Evolutionary conservation across 2,329 filamentous ascomycete genomes (phyloP).

Genomic region (Colletotrichum aenigma): DNA sequence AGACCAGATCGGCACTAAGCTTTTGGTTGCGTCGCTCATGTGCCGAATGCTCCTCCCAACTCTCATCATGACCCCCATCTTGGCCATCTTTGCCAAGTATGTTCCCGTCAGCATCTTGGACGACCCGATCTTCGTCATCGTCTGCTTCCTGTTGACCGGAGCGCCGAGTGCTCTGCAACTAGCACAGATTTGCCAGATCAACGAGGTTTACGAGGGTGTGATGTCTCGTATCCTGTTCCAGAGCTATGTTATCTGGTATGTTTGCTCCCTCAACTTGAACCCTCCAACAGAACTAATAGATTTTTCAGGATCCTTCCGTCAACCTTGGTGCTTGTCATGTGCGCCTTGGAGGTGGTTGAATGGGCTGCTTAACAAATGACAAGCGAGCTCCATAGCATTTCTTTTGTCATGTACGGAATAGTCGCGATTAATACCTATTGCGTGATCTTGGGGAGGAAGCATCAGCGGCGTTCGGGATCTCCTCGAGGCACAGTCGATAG

Average conservation of each 20-base stretch:
- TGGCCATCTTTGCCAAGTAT: slow-evolving; percentile 88
- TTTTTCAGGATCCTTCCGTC: slow-evolving; percentile 82
- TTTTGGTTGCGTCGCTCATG: slow-evolving; percentile 84
- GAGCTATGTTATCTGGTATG: slow-evolving; percentile 93
- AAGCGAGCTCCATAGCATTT: neutral
- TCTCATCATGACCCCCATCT: slow-evolving; percentile 86
- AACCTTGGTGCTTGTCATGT: slow-evolving; percentile 87
- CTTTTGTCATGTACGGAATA: neutral
- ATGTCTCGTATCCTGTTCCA: slow-evolving; percentile 95
- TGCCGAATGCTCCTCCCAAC: slow-evolving; percentile 93
- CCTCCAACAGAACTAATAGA: slow-evolving; percentile 27
- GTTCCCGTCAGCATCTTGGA: slow-evolving; percentile 92
- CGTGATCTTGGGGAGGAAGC: neutral
- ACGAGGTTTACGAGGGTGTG: slow-evolving; percentile 91
- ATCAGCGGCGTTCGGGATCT: neutral
- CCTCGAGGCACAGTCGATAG: neutral
- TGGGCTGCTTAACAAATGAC: slow-evolving; percentile 63
- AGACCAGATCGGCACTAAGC: slow-evolving; percentile 68
- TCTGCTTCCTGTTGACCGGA: slow-evolving; percentile 94
- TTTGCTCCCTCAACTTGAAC: slow-evolving; percentile 21
- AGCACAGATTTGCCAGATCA: slow-evolving; percentile 98
- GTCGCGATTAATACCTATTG: neutral
- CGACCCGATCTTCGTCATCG: slow-evolving; percentile 97
- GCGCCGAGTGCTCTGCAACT: slow-evolving; percentile 93
- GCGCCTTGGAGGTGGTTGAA: slow-evolving; percentile 89